phyloP scores from a whole-genome alignment of 805 yeast genomes.

The Saccharomycopsis sp. region DNA sequence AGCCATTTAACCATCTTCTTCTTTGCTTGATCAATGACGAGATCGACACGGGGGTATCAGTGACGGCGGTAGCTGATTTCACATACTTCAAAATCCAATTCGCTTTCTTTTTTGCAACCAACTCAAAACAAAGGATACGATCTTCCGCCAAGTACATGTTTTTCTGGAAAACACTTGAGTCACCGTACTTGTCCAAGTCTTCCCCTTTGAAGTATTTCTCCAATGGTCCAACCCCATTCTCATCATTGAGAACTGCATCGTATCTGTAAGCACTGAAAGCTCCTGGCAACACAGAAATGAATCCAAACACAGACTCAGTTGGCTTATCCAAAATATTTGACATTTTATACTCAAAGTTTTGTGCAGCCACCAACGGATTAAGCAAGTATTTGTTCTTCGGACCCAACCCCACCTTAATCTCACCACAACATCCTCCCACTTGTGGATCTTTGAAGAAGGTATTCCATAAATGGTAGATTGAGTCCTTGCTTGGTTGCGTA shows the following conservation, averaged over 20 bases:
- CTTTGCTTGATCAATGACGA: conserved; percentile 86
- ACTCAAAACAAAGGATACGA: conserved; percentile 87
- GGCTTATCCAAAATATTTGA: conserved; percentile 94
- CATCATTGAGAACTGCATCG: conserved; percentile 58
- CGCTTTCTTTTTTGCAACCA: conserved; percentile 72
- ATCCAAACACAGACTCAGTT: conserved; percentile 90
- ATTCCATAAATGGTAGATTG: conserved; percentile 85
- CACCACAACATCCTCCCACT: conserved; percentile 98
- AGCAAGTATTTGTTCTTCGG: conserved; percentile 41
- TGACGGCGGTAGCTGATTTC: conserved; percentile 80
- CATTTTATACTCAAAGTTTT: conserved; percentile 93
- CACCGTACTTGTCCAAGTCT: conserved; percentile 53
- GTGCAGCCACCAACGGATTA: conserved; percentile 92
- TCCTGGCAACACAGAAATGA: conserved; percentile 90
- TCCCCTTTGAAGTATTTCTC: conserved; percentile 92
- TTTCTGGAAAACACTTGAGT: conserved; percentile 79
- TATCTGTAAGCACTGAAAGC: conserved; percentile 94
- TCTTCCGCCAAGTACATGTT: conserved; percentile 98
- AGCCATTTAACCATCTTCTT: conserved; percentile 95
- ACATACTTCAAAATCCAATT: conserved; percentile 80
- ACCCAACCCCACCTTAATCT: conserved; percentile 82
- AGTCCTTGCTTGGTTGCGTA: conserved; percentile 77
- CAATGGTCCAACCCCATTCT: conserved; percentile 73
- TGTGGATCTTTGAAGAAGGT: conserved; percentile 64
- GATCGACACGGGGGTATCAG: conserved; percentile 88